A percentile compares a stretch with the other conserved stretches of the same genome.
Conservation (phyloP, 148 eudicot species). For the Nepenthes gracilis region DNA sequence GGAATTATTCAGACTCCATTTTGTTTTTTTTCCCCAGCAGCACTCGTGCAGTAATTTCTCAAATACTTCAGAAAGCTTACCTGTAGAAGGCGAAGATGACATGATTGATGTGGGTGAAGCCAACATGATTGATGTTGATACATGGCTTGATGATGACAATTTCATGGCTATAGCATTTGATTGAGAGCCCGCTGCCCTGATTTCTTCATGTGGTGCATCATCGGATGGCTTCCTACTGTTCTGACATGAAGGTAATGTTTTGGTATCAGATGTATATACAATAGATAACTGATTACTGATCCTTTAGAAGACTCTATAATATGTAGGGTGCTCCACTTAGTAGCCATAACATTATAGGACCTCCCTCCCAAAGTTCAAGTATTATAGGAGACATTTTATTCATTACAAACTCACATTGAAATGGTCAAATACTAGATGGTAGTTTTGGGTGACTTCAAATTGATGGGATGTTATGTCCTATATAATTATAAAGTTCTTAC, state of each 20-base stretch:
- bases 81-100: constrained; percentile 15
- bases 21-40: constrained; percentile 1
- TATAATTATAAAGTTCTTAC: no score
- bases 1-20: no score
- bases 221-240: constrained; percentile 4
- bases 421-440: no score
- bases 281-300: not conserved
- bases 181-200: constrained; percentile 6
- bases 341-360: no score
- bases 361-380: no score
- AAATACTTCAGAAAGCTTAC: no score
- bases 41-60: constrained; percentile 10
- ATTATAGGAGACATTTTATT: no score
- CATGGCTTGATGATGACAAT: constrained; percentile 29
- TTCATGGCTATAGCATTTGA: constrained; percentile 42
- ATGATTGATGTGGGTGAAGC: constrained; percentile 21
- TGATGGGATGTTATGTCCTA: no score
- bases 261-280: not conserved
- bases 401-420: no score
- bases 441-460: no score
- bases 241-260: constrained; percentile 6
- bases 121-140: constrained; percentile 35
- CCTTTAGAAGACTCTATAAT: not conserved
- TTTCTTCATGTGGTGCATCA: constrained; percentile 1
- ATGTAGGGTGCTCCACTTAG: no score